phyloP scores from a whole-genome alignment of 2,329 filamentous ascomycete genomes.

The Ascochyta clinopodiicola region DNA sequence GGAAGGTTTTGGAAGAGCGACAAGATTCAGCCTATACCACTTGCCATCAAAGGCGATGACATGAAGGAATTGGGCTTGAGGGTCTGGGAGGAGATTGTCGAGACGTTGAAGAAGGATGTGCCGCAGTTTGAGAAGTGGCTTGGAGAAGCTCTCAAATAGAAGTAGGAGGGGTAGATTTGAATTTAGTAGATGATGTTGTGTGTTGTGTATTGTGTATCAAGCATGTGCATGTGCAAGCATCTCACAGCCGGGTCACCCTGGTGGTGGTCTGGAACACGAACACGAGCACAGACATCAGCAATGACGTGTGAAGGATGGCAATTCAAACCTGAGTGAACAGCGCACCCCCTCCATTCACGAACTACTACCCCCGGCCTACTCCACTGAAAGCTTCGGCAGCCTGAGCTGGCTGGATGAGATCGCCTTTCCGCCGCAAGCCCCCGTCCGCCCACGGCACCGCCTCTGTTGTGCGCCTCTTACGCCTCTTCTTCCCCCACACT shows the following conservation, averaged over 20 bases:
- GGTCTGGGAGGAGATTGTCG: slow-evolving; percentile 46
- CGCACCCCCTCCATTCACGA: not conserved
- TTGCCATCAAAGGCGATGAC: slow-evolving; percentile 37
- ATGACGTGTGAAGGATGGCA: slow-evolving; percentile 12
- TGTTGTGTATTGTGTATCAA: too few species aligned
- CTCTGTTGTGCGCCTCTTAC: slow-evolving; percentile 67
- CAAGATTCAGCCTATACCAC: slow-evolving; percentile 37
- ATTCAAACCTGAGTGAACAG: slow-evolving; percentile 8
- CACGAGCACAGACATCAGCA: slow-evolving; percentile 14
- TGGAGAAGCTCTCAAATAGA: not conserved
- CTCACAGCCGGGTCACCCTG: not conserved
- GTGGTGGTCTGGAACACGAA: not conserved
- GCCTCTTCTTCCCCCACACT: slow-evolving; percentile 72
- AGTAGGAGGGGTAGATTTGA: not conserved
- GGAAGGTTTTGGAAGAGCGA: slow-evolving; percentile 48
- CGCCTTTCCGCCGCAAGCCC: slow-evolving; percentile 40
- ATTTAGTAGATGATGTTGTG: not conserved
- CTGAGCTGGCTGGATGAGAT: slow-evolving; percentile 39
- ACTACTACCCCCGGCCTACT: not conserved
- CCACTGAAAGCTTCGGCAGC: slow-evolving; percentile 17
- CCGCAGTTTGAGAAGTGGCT: slow-evolving; percentile 19
- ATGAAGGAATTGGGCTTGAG: slow-evolving; percentile 39
- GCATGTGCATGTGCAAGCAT: not conserved
- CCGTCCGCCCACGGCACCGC: slow-evolving; percentile 37
- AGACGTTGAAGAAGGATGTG: slow-evolving; percentile 40